These are phyloP conservation scores for Umbilicus rupestris DNA, from an alignment of 164 flowering plant species.

Conservation along the genomic window DNA sequence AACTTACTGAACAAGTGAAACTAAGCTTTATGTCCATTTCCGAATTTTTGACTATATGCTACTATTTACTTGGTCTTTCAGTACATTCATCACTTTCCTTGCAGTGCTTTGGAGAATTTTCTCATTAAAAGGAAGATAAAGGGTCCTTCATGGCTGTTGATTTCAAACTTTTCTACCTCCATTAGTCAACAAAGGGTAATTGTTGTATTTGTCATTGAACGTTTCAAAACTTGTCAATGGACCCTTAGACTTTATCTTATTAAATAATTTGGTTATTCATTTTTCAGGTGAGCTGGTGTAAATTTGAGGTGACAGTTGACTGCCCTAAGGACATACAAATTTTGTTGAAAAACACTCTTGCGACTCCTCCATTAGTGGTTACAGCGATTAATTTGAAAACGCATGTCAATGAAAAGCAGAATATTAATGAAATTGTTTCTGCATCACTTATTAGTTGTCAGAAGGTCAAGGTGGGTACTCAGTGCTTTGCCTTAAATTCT, in stretches of 20 bases:
- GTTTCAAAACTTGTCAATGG: background rate
- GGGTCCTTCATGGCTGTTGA: constrained; percentile 90
- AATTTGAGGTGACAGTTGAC: constrained; percentile 76
- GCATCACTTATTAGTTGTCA: constrained; percentile 85
- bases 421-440: constrained; percentile 74
- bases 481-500: background rate
- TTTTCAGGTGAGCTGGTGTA: constrained; percentile 96
- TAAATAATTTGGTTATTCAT: constrained; percentile 10
- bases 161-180: constrained; percentile 59
- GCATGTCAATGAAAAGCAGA: constrained; percentile 59
- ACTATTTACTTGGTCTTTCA: background rate
- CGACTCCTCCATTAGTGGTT: constrained; percentile 83
- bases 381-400: constrained; percentile 88
- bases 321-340: constrained; percentile 57
- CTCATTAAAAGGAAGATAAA: constrained; percentile 80
- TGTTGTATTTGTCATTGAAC: constrained; percentile 8
- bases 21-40: background rate
- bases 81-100: constrained; percentile 4
- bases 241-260: background rate
- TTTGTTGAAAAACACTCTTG: constrained; percentile 35
- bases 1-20: background rate
- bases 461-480: constrained; percentile 64
- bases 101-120: constrained; percentile 91
- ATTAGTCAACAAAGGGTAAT: constrained; percentile 52
- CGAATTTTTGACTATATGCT: background rate